Base-by-base conservation (phyloP, 83 land plant species). In the Thuja plicata region DNA sequence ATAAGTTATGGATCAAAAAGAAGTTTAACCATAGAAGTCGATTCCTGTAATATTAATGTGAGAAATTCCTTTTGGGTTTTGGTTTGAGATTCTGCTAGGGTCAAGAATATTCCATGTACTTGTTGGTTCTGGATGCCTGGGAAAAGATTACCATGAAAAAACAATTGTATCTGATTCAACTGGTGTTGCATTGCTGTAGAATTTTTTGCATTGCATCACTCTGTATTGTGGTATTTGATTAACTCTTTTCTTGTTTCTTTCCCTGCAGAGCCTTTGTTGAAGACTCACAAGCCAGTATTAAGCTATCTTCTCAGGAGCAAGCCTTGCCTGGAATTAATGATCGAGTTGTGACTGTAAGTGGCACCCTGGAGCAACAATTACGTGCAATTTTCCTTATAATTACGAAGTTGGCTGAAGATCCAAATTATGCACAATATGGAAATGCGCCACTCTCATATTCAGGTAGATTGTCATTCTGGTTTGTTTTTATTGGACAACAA, bases 231-330 rank as follows among this genome's bases (percentile, higher is more conserved):
- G 9, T 41, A 46, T 82, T 41, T 38, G 40, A 86, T 4, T 41
- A 32, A 30, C 45, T 88, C 9, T 3, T 52, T 41, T 87, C 79
- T 12, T 55, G 38, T 85, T 71, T 73, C 76, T 74, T 21, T 88
- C 90, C 85, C 38, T 40, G 40, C 95, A 97, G 97, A 90, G 91
- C 96, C 57, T 92, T 95, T 83, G 94, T 96, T 54, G 98, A 97
- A 74, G 94, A 96, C 0, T 94, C 97, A 50, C 93, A 92, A 57
- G 98, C 99, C 79, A 93, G 91, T 84, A 97, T 95, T 55, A 97
- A 97, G 91, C 92, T 97, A 87, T 96, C 99, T 8, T 94, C 98
- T 71, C 96, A 93, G 85, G 98, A 96, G 82, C 89, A 94, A 57
- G 88, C 41, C 78, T 87, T 89, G 79, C 87, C 89, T 82, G 96